Percentiles rank a stretch among this genome's conserved stretches.
These are phyloP conservation scores for Heterobasidion annosum DNA, from an alignment of 1,284 basidiomycete genomes.

Conservation along the genomic window DNA sequence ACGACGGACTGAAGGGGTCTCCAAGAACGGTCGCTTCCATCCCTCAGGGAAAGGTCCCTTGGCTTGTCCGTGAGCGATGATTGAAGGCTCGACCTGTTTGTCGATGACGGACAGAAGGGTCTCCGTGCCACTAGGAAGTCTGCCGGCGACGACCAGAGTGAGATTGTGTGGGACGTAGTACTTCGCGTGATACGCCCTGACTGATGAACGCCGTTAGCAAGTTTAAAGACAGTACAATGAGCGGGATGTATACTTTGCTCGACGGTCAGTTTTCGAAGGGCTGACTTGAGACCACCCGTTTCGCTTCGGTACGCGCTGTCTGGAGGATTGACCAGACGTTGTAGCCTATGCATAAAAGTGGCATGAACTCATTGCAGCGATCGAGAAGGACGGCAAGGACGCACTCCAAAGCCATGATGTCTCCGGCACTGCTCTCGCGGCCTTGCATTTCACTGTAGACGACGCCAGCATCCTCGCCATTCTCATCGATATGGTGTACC, in stretches of 20 bases:
- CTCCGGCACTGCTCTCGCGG: constrained; percentile 85
- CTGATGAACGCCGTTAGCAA: constrained; percentile 28
- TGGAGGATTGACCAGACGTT: constrained; percentile 73
- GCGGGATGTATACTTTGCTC: constrained; percentile 70
- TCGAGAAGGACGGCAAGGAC: constrained; percentile 13
- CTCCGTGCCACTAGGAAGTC: constrained; percentile 60
- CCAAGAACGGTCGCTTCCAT: constrained; percentile 94
- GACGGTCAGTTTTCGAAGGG: constrained; percentile 78
- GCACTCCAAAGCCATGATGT: constrained; percentile 84
- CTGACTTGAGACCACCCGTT: constrained; percentile 94
- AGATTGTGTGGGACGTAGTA: constrained; percentile 97
- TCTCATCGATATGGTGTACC: constrained; percentile 89
- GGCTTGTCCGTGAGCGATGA: constrained; percentile 68
- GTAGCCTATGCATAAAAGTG: constrained; percentile 39
- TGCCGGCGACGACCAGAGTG: constrained; percentile 76
- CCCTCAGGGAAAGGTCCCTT: constrained; percentile 59
- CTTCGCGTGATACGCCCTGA: constrained; percentile 82
- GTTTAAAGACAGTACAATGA: not conserved
- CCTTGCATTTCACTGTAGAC: constrained; percentile 99
- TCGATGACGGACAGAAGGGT: constrained; percentile 74
- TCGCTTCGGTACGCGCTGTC: constrained; percentile 92
- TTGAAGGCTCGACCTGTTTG: constrained; percentile 72
- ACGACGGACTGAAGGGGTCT: constrained; percentile 70
- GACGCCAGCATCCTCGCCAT: constrained; percentile 91
- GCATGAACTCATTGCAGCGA: not conserved